These are phyloP conservation scores for Pseudocercospora pini-densiflorae DNA, from an alignment of 2,329 filamentous ascomycete species.

Conservation along the genomic window DNA sequence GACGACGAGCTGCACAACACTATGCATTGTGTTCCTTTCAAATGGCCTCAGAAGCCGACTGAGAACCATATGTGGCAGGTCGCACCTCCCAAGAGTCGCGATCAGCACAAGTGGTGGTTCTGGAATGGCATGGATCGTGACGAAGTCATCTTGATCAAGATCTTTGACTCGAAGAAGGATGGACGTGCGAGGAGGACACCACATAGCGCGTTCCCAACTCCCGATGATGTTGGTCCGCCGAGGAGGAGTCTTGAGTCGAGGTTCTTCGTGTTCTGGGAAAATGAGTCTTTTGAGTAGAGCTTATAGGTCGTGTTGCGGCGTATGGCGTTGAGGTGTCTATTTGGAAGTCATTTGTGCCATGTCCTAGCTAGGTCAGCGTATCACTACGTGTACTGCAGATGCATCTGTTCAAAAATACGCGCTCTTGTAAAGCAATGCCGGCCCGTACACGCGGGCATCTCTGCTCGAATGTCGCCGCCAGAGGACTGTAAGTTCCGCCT, in stretches of 20 bases:
- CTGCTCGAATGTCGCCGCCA: no score
- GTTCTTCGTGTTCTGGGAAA: conserved; percentile 3
- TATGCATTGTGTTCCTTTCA: conserved; percentile 16
- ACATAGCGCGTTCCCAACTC: neutral
- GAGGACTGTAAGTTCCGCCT: no score
- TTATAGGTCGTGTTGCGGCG: neutral
- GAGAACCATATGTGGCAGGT: conserved; percentile 9
- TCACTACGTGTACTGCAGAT: no score
- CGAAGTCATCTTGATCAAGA: conserved; percentile 11
- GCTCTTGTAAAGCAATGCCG: no score
- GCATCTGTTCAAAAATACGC: no score
- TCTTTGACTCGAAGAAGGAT: conserved; percentile 13
- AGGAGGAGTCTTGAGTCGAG: conserved; percentile 5
- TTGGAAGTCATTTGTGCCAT: neutral
- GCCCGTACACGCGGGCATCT: no score
- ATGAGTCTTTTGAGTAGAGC: neutral
- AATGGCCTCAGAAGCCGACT: conserved; percentile 12
- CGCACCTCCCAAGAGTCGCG: neutral
- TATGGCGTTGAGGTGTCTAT: neutral
- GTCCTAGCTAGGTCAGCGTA: no score
- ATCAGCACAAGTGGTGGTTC: conserved; percentile 9
- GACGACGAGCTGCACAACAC: conserved; percentile 17
- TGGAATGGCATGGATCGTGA: conserved; percentile 1
- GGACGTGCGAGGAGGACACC: conserved; percentile 1
- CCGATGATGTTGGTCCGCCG: conserved; percentile 4